Percentiles rank a stretch among this genome's conserved stretches.
Evolutionary conservation across 2,329 filamentous ascomycete genomes (phyloP).

Genomic region (Beauveria scarabaeidicola): DNA sequence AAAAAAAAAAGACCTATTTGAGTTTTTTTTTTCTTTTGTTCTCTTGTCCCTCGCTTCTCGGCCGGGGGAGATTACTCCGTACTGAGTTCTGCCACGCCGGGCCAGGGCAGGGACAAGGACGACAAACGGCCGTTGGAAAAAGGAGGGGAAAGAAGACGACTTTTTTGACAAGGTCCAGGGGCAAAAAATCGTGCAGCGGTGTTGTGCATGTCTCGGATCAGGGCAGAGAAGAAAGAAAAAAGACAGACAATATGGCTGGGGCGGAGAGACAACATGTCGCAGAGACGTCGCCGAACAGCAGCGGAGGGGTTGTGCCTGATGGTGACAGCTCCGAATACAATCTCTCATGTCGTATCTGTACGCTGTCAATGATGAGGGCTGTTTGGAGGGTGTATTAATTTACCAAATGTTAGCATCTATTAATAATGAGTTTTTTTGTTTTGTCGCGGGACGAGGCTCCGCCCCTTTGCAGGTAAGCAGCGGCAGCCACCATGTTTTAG

Average conservation of each 20-base stretch:
- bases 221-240: neutral
- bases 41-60: neutral
- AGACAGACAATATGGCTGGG: neutral
- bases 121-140: too few relatives aligned
- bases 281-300: neutral
- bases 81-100: neutral
- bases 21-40: neutral
- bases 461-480: neutral
- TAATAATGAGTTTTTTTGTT: neutral
- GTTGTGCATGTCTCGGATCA: neutral
- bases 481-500: neutral
- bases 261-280: constrained; percentile 6
- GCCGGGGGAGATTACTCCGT: neutral
- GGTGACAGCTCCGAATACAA: neutral
- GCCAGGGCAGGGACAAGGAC: too few relatives aligned
- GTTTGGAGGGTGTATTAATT: too few relatives aligned
- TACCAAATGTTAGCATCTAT: too few relatives aligned
- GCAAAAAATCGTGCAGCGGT: too few relatives aligned
- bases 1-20: neutral
- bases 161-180: neutral
- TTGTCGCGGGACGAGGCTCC: neutral
- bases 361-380: too few relatives aligned
- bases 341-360: too few relatives aligned
- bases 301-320: neutral
- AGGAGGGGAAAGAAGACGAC: neutral